These are phyloP conservation scores for Dryas drummondii DNA, from an alignment of 306 rosid species.

Conservation along the genomic window DNA sequence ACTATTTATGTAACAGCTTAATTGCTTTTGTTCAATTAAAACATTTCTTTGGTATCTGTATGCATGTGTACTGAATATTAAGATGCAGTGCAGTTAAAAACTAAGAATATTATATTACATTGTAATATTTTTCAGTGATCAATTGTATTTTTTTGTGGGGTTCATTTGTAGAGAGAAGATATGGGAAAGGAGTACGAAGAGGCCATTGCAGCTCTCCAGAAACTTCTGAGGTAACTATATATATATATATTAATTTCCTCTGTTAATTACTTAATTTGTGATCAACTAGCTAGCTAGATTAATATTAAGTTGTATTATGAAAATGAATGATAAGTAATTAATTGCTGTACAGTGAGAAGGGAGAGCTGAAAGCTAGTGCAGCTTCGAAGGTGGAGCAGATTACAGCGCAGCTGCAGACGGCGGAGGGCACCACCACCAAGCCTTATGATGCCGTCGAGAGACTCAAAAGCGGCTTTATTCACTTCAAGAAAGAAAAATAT, in stretches of 20 bases:
- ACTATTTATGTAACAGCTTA: no score
- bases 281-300: no score
- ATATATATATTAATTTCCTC: no score
- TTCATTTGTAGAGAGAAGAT: slow-evolving; percentile 52
- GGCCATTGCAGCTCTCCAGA: slow-evolving; percentile 79
- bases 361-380: slow-evolving; percentile 57
- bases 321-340: neutral
- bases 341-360: slow-evolving; percentile 56
- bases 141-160: neutral
- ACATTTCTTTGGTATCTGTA: no score
- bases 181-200: slow-evolving; percentile 88
- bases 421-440: slow-evolving; percentile 30
- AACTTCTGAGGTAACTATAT: slow-evolving; percentile 59
- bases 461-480: slow-evolving; percentile 68
- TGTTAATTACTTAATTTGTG: no score
- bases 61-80: no score
- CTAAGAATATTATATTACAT: no score
- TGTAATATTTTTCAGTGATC: no score
- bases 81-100: no score
- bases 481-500: slow-evolving; percentile 93
- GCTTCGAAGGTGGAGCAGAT: slow-evolving; percentile 77
- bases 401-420: slow-evolving; percentile 57
- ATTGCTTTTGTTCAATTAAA: no score
- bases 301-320: no score
- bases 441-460: slow-evolving; percentile 70